Base-by-base conservation (phyloP, 169 alveolate species). In the Plasmodium malariae region DNA sequence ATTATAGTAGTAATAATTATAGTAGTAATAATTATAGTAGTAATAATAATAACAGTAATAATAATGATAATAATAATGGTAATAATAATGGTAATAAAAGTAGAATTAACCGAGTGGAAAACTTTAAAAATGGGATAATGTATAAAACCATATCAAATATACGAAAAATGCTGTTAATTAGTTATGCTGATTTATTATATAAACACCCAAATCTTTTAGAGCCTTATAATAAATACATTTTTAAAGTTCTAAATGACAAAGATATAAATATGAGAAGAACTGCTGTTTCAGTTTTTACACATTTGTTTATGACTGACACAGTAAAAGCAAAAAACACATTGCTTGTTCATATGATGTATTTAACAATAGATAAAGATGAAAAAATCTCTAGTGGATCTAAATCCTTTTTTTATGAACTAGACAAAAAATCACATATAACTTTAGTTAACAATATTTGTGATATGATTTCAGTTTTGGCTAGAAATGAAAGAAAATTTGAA, bases 121-220 rank as follows among this genome's bases (percentile, higher is more conserved):
- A 28, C 14, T 51, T 24, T 32, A 17, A 59, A 24, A 21, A n/a
- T 72, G 19, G 67, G 37, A 69, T 83, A 11, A 55, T 83, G 91
- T 51, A 55, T 11, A 68, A 72, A 59, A 68, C 91, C 1, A 19
- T 83, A 5, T 65, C 85, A 1, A 83, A 83, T 55, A 40, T 94
- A 30, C 59, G 95, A 36, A 86, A 89, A 48, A 94, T 93, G 80
- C 70, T 94, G 74, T 87, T 94, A 32, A 92, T 94, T 62, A 89
- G 96, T 74, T 94, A 94, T 68, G 96, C 95, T 6, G 96, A 94
- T 83, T 80, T 94, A 49, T 89, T 94, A 68, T 92, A 93, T 67
- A 80, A 95, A 32, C 95, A 92, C 65, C 96, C 96, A 17, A 94
- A 94, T 87, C 54, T 94, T n/a, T 65, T 94, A 78, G 96, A 94